Evolutionary conservation across 768 basidiomycete species (phyloP), one percentile per base, ranked within the genome.

Genomic region (Xerocomellus intermedius): DNA sequence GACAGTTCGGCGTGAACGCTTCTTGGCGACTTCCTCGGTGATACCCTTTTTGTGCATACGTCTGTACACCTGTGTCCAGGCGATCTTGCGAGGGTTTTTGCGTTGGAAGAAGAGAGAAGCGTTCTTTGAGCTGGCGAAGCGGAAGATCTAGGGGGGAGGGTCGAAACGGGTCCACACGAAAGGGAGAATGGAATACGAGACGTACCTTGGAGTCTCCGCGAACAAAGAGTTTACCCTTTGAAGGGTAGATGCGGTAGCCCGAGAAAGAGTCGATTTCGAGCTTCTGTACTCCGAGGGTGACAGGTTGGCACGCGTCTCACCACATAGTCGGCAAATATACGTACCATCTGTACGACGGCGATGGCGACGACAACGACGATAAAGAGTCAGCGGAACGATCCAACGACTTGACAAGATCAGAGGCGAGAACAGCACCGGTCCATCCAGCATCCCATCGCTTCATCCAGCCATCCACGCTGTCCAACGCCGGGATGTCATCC

Each of bases 1-100:
- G 70, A 98, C 93, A 61, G 92, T 94, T 76, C 88, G 87, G 76
- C 95, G 91, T 48, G 91, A 90, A 61, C 96, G 89, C 81, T 97
- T 98, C 93, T 98, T 99, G 68, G 94, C 94, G 50, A 95, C 90
- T 77, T 98, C 96, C 79, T 98, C 96, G 48, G 94, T 94, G 74
- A 98, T 85, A 74, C 97, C 97, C 87, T 99, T 99, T 86, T 96
- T 97, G 86, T 98, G 97, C 88, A 97, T 92, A 66, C 94, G 89
- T 62, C 92, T 89, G 83, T 90, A 96, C 58, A 89, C 84, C 66
- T 80, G 77, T 37, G 96, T 98, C 96, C 96, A 98, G 60, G 96
- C 89, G 78, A 98, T 94, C 85, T 98, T 98, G 73, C 97, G 92
- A 49, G 97, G 97, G 82, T 99, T 98, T 82, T 99, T 99, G 80